phyloP scores from a whole-genome alignment of 139 green algal species.

The Klebsormidium nitens region DNA sequence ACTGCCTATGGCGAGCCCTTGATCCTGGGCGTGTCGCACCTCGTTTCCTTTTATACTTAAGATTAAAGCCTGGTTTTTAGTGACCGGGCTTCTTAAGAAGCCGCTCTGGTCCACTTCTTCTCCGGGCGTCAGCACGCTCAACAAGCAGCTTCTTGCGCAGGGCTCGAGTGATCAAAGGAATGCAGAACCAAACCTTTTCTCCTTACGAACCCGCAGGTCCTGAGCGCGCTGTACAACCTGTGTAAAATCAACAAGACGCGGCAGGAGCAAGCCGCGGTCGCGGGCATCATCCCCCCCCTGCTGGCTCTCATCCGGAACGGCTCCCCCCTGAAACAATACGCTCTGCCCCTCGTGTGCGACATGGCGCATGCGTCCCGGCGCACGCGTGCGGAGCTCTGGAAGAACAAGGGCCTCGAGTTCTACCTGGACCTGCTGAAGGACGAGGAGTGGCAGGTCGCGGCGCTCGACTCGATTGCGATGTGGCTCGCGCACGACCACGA shows the following conservation, averaged over 20 bases:
- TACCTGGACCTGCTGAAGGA: slow-evolving; percentile 38
- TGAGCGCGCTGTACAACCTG: slow-evolving; percentile 43
- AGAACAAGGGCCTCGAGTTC: slow-evolving; percentile 33
- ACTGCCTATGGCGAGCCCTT: too few species aligned
- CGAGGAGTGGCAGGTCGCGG: slow-evolving; percentile 14
- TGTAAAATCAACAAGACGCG: slow-evolving; percentile 37
- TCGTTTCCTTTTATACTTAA: background rate
- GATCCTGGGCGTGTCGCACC: too few species aligned
- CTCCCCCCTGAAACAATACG: slow-evolving; percentile 34
- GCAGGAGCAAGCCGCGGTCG: slow-evolving; percentile 42
- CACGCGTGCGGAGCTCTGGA: slow-evolving; percentile 31
- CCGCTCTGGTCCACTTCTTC: too few species aligned
- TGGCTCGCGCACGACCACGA: slow-evolving; percentile 40
- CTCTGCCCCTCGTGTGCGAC: slow-evolving; percentile 40
- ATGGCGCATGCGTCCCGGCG: slow-evolving; percentile 23
- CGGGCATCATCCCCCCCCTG: slow-evolving; percentile 30
- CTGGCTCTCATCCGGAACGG: slow-evolving; percentile 6
- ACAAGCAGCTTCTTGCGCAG: too few species aligned
- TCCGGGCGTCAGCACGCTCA: too few species aligned
- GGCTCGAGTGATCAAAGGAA: too few species aligned
- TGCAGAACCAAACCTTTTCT: too few species aligned
- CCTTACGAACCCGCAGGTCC: slow-evolving; percentile 14
- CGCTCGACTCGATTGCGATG: slow-evolving; percentile 22
- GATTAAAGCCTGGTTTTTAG: background rate
- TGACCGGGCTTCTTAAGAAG: background rate